phyloP scores from a whole-genome alignment of 495 filamentous ascomycete genomes.

The Aspergillus mulundensis region DNA sequence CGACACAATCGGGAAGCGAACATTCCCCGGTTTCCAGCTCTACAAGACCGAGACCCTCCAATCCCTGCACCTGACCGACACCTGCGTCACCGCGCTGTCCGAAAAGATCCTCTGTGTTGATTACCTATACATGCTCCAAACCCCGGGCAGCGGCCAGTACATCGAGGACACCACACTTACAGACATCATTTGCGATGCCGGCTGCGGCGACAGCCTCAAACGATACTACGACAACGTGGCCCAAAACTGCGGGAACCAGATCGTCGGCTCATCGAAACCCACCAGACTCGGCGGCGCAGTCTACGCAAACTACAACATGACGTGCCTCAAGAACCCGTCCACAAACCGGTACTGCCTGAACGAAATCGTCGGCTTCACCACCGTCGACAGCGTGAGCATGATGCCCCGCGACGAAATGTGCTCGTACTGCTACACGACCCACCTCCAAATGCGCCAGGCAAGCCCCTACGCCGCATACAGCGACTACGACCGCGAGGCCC shows the following conservation, averaged over 20 bases:
- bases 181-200: background rate
- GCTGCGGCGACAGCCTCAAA: background rate
- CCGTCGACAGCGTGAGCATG: background rate
- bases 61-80: background rate
- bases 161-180: background rate
- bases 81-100: slow-evolving; percentile 4
- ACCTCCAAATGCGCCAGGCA: background rate
- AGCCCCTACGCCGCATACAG: background rate
- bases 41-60: background rate
- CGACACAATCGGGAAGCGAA: background rate
- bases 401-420: background rate
- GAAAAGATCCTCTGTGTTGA: background rate
- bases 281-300: background rate
- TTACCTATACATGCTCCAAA: background rate
- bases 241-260: background rate
- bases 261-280: background rate
- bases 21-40: slow-evolving; percentile 5
- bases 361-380: background rate
- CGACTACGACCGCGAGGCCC: background rate
- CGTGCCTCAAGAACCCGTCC: background rate
- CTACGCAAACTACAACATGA: background rate
- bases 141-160: background rate
- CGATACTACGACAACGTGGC: slow-evolving; percentile 5
- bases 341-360: background rate
- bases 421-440: background rate